These are phyloP conservation scores for Tulasnella sp. DNA, from an alignment of 768 basidiomycete species.

Conservation along the genomic window DNA sequence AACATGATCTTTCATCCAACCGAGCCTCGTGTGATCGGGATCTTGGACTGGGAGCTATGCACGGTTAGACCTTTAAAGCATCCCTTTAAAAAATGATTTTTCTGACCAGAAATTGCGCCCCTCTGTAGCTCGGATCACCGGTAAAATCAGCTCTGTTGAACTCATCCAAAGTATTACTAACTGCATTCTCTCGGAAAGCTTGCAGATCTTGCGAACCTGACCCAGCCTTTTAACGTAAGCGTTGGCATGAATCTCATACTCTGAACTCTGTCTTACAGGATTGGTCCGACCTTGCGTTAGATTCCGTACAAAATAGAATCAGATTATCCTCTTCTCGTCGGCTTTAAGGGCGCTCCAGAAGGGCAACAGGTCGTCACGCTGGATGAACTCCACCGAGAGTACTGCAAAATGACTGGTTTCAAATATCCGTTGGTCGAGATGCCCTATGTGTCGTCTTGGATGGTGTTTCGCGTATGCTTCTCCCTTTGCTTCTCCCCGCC, in stretches of 20 bases:
- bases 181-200: conserved; percentile 32
- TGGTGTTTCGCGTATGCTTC: conserved; percentile 61
- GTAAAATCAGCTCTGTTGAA: neutral
- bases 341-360: conserved; percentile 50
- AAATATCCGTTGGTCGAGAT: conserved; percentile 70
- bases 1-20: conserved; percentile 91
- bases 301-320: neutral
- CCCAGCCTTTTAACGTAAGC: conserved; percentile 58
- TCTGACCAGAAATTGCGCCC: neutral
- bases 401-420: conserved; percentile 52
- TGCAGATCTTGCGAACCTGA: conserved; percentile 83
- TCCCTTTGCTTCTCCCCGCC: neutral
- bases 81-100: neutral
- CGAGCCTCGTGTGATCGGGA: conserved; percentile 85
- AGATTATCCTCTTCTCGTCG: conserved; percentile 20
- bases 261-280: neutral
- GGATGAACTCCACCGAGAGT: conserved; percentile 71
- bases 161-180: neutral
- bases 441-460: conserved; percentile 75
- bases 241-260: conserved; percentile 28
- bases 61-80: conserved; percentile 68
- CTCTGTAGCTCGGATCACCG: neutral
- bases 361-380: conserved; percentile 48
- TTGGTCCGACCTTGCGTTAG: neutral
- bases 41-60: conserved; percentile 95